These are phyloP conservation scores for Piromyces sp. DNA, from an alignment of 192 early-diverging fungal genomes.

Conservation along the genomic window DNA sequence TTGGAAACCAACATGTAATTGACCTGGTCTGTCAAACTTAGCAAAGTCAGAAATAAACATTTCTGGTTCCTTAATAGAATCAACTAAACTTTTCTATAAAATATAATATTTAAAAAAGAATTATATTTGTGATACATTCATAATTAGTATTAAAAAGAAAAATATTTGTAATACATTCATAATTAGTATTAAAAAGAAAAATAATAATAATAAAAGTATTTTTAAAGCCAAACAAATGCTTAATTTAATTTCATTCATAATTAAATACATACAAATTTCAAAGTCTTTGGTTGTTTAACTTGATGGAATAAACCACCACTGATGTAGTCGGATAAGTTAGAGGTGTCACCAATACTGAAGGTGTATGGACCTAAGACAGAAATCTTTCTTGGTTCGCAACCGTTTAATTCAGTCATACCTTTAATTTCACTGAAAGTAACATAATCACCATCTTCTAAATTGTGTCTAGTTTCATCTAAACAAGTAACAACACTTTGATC, in stretches of 20 bases:
- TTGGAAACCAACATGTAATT: slow-evolving; percentile 85
- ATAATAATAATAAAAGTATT: too few relatives aligned
- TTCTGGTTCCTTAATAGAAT: slow-evolving; percentile 64
- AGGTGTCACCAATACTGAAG: slow-evolving; percentile 88
- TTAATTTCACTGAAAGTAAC: slow-evolving; percentile 86
- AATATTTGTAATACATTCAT: too few relatives aligned
- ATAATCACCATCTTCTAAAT: slow-evolving; percentile 90
- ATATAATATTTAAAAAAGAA: background rate
- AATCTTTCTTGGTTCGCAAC: slow-evolving; percentile 55
- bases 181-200: too few relatives aligned
- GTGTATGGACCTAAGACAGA: slow-evolving; percentile 89
- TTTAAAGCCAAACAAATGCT: too few relatives aligned
- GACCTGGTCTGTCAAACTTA: slow-evolving; percentile 91
- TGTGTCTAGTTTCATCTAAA: slow-evolving; percentile 90
- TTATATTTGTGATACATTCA: too few relatives aligned
- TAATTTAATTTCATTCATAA: too few relatives aligned
- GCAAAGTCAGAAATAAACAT: slow-evolving; percentile 82
- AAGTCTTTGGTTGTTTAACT: slow-evolving; percentile 78
- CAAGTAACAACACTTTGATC: slow-evolving; percentile 79
- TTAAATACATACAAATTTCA: slow-evolving; percentile 51
- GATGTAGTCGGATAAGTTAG: slow-evolving; percentile 48
- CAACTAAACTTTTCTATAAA: slow-evolving; percentile 42
- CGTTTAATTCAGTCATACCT: slow-evolving; percentile 84
- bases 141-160: too few relatives aligned
- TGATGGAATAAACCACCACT: slow-evolving; percentile 86